These are phyloP conservation scores for Candida namnaoensis DNA, from an alignment of 805 yeast species.

Conservation along the genomic window DNA sequence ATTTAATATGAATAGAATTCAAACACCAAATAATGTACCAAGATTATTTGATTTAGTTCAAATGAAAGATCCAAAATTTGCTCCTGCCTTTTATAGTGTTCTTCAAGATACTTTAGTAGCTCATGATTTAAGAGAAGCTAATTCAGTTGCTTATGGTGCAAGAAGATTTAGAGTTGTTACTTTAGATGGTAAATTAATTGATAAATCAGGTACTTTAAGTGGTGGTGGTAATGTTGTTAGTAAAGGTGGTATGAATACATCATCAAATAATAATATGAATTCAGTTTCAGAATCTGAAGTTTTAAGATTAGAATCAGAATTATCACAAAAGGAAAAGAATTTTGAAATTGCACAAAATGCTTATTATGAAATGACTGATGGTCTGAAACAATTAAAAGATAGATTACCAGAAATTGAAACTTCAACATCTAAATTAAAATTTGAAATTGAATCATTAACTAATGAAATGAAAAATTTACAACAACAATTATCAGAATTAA, in stretches of 20 bases:
- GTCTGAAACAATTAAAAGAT: constrained; percentile 50
- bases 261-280: constrained; percentile 22
- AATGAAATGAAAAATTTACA: constrained; percentile 43
- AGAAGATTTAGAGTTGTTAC: constrained; percentile 87
- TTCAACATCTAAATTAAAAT: constrained; percentile 43
- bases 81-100: constrained; percentile 85
- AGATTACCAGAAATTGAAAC: constrained; percentile 63
- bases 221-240: constrained; percentile 82
- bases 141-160: constrained; percentile 77
- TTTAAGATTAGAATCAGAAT: constrained; percentile 40
- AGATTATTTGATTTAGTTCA: constrained; percentile 77
- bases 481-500: constrained; percentile 30
- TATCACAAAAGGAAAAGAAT: constrained; percentile 42
- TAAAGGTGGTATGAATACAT: constrained; percentile 67
- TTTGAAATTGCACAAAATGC: constrained; percentile 42
- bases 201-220: constrained; percentile 89
- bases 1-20: constrained; percentile 46
- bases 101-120: constrained; percentile 87
- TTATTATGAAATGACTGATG: constrained; percentile 48
- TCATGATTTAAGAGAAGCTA: constrained; percentile 67
- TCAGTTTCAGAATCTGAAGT: constrained; percentile 52
- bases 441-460: constrained; percentile 58
- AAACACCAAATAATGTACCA: constrained; percentile 70
- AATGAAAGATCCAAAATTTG: constrained; percentile 58
- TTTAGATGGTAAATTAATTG: constrained; percentile 84